A percentile compares a stretch with the other conserved stretches of the same genome.
Evolutionary conservation across 441 rosid genomes (phyloP).

Genomic region (Manihot esculenta): DNA sequence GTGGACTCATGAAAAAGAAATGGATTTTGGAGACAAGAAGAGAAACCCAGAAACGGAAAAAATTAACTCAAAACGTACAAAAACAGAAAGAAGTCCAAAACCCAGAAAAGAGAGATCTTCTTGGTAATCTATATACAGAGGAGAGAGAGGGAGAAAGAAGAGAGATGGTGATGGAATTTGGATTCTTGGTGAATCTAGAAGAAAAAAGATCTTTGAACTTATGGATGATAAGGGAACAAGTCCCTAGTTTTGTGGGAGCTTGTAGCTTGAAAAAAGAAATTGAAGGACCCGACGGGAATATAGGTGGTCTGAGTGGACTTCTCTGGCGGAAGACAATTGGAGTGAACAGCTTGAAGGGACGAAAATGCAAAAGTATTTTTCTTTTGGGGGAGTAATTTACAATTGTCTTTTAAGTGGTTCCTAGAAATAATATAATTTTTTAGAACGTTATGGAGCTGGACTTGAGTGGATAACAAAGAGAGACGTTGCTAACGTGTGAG

Average conservation of each 20-base stretch:
- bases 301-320: constrained; percentile 13
- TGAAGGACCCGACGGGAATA: constrained; percentile 22
- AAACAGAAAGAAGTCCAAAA: constrained; percentile 15
- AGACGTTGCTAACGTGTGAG: constrained; percentile 1
- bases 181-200: background rate
- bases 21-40: constrained; percentile 6
- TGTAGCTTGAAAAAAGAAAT: background rate
- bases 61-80: background rate
- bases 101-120: constrained; percentile 28
- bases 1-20: constrained; percentile 10
- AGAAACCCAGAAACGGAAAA: constrained; percentile 19
- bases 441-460: constrained; percentile 22
- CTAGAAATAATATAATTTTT: background rate
- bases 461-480: constrained; percentile 6
- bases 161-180: background rate
- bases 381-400: background rate
- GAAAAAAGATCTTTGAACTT: constrained; percentile 1
- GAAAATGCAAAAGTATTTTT: background rate
- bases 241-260: constrained; percentile 17
- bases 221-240: background rate
- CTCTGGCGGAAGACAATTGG: background rate
- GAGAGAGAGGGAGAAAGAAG: background rate
- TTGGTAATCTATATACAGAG: constrained; percentile 12
- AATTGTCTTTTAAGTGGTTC: background rate
- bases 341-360: too few species aligned